phyloP scores from a whole-genome alignment of 495 filamentous ascomycete species.

The Aspergillus funiculosus region DNA sequence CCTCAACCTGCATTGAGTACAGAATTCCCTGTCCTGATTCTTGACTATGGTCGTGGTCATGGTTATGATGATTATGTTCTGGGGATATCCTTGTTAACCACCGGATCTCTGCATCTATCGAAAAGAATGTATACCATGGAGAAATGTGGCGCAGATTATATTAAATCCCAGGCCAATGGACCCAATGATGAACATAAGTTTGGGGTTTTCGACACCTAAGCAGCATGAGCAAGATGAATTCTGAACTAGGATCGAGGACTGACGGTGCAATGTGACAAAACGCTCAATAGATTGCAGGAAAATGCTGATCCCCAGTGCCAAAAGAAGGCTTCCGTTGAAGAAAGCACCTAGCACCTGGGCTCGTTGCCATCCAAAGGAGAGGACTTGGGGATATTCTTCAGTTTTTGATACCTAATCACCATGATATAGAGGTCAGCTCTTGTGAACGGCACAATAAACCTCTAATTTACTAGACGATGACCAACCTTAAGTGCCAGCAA shows the following conservation, averaged over 20 bases:
- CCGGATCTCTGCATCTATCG: background rate
- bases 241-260: background rate
- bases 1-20: conserved; percentile 19
- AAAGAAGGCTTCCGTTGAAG: conserved; percentile 86
- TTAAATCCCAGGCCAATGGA: conserved; percentile 75
- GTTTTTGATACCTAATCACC: conserved; percentile 25
- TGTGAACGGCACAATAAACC: background rate
- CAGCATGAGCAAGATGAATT: conserved; percentile 14
- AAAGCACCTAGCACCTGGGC: conserved; percentile 84
- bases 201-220: conserved; percentile 19
- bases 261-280: conserved; percentile 52
- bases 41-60: conserved; percentile 12
- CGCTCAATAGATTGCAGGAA: conserved; percentile 84
- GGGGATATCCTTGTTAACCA: background rate
- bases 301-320: conserved; percentile 87
- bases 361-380: conserved; percentile 66
- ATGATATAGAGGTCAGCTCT: background rate
- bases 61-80: conserved; percentile 10
- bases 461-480: background rate
- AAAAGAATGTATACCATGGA: conserved; percentile 53
- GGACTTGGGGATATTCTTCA: conserved; percentile 28
- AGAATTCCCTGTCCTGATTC: background rate
- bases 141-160: conserved; percentile 67
- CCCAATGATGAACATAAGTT: conserved; percentile 74
- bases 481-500: conserved; percentile 74